phyloP scores from a whole-genome alignment of 352 stramenopile genomes.

The Phytophthora brassicae region DNA sequence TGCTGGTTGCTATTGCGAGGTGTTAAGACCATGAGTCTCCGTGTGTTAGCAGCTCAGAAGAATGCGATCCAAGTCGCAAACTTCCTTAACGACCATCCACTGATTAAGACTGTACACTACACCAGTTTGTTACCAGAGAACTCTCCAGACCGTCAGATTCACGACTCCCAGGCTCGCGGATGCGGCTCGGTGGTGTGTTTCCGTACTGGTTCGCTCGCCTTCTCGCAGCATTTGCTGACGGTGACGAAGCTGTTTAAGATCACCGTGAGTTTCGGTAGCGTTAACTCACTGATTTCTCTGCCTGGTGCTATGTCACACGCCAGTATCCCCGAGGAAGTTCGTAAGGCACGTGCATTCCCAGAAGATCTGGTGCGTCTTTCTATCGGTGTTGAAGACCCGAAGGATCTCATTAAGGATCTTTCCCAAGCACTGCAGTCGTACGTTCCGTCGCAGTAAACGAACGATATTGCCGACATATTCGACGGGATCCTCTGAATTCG shows the following conservation, averaged over 20 bases:
- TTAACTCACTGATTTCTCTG: constrained; percentile 92
- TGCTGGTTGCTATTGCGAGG: constrained; percentile 89
- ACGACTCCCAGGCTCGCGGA: constrained; percentile 84
- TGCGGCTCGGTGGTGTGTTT: constrained; percentile 91
- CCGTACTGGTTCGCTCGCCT: constrained; percentile 79
- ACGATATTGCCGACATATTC: constrained; percentile 6
- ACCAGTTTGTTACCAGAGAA: constrained; percentile 78
- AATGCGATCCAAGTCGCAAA: constrained; percentile 90
- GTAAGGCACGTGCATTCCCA: constrained; percentile 89
- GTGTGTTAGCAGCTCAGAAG: constrained; percentile 78
- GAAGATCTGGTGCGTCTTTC: constrained; percentile 94
- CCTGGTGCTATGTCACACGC: constrained; percentile 96
- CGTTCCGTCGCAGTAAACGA: constrained; percentile 33
- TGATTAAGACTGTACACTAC: constrained; percentile 91
- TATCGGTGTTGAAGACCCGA: constrained; percentile 93
- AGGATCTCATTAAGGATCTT: constrained; percentile 95
- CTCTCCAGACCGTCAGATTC: constrained; percentile 74
- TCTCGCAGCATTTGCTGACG: constrained; percentile 90
- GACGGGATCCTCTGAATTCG: constrained; percentile 36
- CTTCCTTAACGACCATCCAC: constrained; percentile 85
- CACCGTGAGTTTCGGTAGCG: constrained; percentile 91
- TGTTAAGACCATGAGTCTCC: constrained; percentile 89
- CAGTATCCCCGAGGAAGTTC: constrained; percentile 91
- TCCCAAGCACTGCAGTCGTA: constrained; percentile 87
- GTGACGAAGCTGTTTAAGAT: constrained; percentile 95